Evolutionary conservation across 371 early-diverging fungal species (phyloP), one percentile per base, ranked within the genome.

Genomic region (Mucor circinelloides): DNA sequence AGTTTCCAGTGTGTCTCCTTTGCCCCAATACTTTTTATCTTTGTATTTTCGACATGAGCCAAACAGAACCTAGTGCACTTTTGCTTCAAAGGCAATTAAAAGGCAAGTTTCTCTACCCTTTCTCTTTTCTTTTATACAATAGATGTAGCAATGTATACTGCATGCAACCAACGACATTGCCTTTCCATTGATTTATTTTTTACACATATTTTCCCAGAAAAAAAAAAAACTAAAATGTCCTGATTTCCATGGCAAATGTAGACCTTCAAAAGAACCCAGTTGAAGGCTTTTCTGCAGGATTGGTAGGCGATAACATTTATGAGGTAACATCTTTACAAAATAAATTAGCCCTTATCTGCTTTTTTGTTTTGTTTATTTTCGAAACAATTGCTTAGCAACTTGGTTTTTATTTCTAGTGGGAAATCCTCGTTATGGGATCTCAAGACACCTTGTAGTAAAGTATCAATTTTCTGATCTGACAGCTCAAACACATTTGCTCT

Each of bases 401-500:
- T 36, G 36, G 13, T 42, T 34, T 27, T 36, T 52, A 8, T 59
- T 17, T 25, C 28, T 67, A 90, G 89, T 90, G 90, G 96, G 95
- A 96, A 68, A 88, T 97, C 40, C 78, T 95, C 74, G 92, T 96
- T 59, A 89, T 97, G 44, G 96, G 96, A 15, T 95, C 96, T 44
- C 85, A 86, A 61, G 95, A 93, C 63, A 97, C 97, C 3, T 83
- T 92, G 31, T 97, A 94, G 89, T 89, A 86, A 87, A 83, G 58
- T 23, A 50, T 44, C 25, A 10, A 42, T 60, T 60, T 42, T 42
- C 44, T 60, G 38, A 50, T 67, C 67, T 74, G 66, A 63, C 67
- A 66, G 63, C 10, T 66, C 23, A 25, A 10, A 50, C 23, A 3
- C 50, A 25, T 50, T 50, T 50, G n/a, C 13, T 2, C 13, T 23